Base-by-base conservation (phyloP, 805 yeast genomes). In the Saturnispora quitensis region DNA sequence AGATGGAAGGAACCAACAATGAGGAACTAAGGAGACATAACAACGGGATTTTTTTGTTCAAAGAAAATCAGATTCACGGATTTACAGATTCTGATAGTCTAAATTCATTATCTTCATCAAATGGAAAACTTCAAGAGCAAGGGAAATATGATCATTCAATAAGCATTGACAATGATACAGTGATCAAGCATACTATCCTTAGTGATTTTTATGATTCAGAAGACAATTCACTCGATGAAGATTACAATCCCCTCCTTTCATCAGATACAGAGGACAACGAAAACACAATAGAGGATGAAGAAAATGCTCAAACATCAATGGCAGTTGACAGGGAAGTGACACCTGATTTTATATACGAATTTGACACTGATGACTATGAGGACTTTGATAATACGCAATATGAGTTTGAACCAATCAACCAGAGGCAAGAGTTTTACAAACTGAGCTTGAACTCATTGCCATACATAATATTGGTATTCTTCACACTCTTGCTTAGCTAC, bases 371-470 rank as follows among this genome's bases (percentile, higher is more conserved):
- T 13, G 56, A 53, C 17, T 53, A 52, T 25, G 56, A 53, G 31
- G 58, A 53, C 3, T 53, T 47, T 15, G 58, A 56, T 40, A 46
- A 42, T 7, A 50, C 56, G 2, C 51, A 51, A 36, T 53, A 42
- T 27, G 38, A 50, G 4, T 55, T 54, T 40, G 58, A 57, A n/a
- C 59, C 59, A 12, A 48, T 47, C 9, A 43, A 49, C 31, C 51
- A 51, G 28, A 50, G 55, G 25, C 40, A 40, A 10, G 48, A 49
- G 27, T 49, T 57, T 43, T 43, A 52, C 35, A 10, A 56, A 18
- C 53, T 55, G 38, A n/a, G 55, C 33, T 12, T 57, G 5, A 55
- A 53, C 17, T 50, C 45, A 18, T 33, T 55, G 12, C 59, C 59
- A 3, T 20, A 43, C 20, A 15, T 52, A 4, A 40, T 57, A 17